phyloP scores from a whole-genome alignment of 2,329 filamentous ascomycete species.

The Verticillium nubilum region DNA sequence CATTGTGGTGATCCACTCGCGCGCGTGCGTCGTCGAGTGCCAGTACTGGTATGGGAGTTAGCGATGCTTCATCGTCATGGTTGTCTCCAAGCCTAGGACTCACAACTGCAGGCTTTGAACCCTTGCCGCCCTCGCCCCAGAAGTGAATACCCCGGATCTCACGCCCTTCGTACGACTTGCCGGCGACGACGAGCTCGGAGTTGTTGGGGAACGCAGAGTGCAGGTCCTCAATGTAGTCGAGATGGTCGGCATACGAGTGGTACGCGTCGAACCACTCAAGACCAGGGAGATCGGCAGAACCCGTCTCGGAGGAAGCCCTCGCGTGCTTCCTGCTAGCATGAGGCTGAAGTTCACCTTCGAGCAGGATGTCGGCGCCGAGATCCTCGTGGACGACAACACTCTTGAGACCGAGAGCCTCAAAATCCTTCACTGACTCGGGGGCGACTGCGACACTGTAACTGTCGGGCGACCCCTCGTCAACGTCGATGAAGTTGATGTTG shows the following conservation, averaged over 20 bases:
- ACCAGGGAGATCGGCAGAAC: conserved; percentile 17
- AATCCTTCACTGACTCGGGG: conserved; percentile 15
- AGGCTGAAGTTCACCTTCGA: conserved; percentile 12
- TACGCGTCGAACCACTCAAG: conserved; percentile 47
- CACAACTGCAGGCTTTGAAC: conserved; percentile 40
- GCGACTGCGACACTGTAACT: conserved; percentile 18
- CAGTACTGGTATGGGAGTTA: conserved; percentile 28
- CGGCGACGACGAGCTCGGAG: conserved; percentile 42
- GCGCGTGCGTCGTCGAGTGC: conserved; percentile 53
- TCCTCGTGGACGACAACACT: conserved; percentile 14
- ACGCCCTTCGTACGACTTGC: conserved; percentile 39
- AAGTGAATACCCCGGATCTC: conserved; percentile 58
- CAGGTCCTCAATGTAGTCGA: conserved; percentile 40
- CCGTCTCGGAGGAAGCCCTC: background rate
- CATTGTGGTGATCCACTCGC: conserved; percentile 56
- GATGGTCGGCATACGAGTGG: conserved; percentile 45
- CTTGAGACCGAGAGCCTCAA: conserved; percentile 17
- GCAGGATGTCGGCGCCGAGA: conserved; percentile 14
- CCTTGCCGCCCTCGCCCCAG: conserved; percentile 38
- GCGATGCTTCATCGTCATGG: background rate
- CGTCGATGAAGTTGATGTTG: conserved; percentile 10
- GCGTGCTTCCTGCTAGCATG: conserved; percentile 1
- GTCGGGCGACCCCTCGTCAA: conserved; percentile 10
- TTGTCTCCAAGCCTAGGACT: background rate
- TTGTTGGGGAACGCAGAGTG: conserved; percentile 34